Conservation (phyloP, 495 filamentous ascomycete species). For the Tuber umbilicatum region DNA sequence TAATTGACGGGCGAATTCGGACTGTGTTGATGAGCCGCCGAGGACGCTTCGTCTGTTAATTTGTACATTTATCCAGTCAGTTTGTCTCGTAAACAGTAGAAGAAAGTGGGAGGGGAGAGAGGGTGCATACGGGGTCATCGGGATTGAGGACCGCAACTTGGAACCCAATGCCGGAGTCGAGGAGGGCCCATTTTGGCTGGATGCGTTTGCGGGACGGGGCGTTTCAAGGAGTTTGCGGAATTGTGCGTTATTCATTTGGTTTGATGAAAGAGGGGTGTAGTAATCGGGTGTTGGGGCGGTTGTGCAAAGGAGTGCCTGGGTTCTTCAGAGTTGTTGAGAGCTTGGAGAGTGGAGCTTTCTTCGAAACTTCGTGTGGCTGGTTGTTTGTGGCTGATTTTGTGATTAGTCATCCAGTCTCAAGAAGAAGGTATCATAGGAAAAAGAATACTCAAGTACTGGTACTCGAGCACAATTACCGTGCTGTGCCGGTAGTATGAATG, state of each 20-base stretch:
- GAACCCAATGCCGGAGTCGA: constrained; percentile 53
- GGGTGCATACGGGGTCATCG: constrained; percentile 69
- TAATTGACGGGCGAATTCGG: constrained; percentile 79
- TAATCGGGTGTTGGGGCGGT: not conserved
- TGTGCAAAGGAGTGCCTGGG: not conserved
- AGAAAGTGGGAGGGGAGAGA: not conserved
- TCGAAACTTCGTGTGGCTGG: not conserved
- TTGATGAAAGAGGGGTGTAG: constrained; percentile 6
- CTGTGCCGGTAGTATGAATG: too few species aligned
- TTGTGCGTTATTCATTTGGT: constrained; percentile 94
- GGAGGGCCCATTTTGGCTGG: constrained; percentile 40
- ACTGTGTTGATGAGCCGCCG: constrained; percentile 40
- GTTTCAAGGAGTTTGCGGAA: constrained; percentile 77
- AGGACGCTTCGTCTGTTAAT: constrained; percentile 58
- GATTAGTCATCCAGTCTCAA: not conserved
- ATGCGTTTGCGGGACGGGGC: constrained; percentile 40
- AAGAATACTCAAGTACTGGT: too few species aligned
- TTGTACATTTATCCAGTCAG: constrained; percentile 1
- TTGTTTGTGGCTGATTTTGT: not conserved
- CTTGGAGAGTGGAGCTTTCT: too few species aligned
- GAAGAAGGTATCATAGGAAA: too few species aligned
- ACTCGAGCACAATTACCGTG: too few species aligned
- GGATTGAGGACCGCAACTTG: constrained; percentile 65
- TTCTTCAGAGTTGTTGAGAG: too few species aligned
- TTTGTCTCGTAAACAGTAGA: not conserved